phyloP scores from a whole-genome alignment of 2,329 filamentous ascomycete species.

The Neobulgaria alba region DNA sequence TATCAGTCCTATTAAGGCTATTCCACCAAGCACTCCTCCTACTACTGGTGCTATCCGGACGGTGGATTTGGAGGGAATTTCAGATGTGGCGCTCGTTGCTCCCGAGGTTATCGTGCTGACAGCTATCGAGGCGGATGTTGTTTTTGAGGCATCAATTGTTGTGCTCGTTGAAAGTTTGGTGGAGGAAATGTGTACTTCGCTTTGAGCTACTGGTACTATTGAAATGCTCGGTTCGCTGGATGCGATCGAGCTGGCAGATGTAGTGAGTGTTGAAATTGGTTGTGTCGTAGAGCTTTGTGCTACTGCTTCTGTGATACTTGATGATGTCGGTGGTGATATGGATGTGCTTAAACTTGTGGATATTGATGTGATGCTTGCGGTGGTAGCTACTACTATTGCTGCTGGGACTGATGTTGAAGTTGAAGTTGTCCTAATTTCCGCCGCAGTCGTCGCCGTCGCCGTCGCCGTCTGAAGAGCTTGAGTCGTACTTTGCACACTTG shows the following conservation, averaged over 20 bases:
- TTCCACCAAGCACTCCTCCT: slow-evolving; percentile 24
- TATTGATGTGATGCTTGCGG: neutral
- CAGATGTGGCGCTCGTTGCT: slow-evolving; percentile 13
- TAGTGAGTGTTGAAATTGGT: neutral
- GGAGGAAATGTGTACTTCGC: slow-evolving; percentile 15
- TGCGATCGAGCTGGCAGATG: neutral
- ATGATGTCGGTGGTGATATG: neutral
- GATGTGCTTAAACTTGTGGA: neutral
- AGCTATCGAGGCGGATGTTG: slow-evolving; percentile 1
- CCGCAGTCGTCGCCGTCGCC: slow-evolving; percentile 1
- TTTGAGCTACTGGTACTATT: slow-evolving; percentile 17
- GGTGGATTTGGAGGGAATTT: slow-evolving; percentile 16
- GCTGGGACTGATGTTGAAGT: neutral
- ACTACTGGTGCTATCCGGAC: slow-evolving; percentile 18
- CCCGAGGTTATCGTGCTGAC: slow-evolving; percentile 3
- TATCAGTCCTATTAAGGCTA: slow-evolving; percentile 22
- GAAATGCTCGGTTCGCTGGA: slow-evolving; percentile 1
- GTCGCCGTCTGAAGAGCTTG: slow-evolving; percentile 2
- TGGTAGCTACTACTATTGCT: neutral
- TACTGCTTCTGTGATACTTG: slow-evolving; percentile 2
- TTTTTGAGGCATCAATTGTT: slow-evolving; percentile 11
- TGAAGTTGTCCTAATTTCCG: neutral
- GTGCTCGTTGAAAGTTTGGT: slow-evolving; percentile 6
- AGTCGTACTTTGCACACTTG: neutral
- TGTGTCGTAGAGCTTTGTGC: slow-evolving; percentile 6